A percentile compares a stretch with the other conserved stretches of the same genome.
Conservation (phyloP, 2,329 filamentous ascomycete species). For the Ophidiomyces ophidiicola region DNA sequence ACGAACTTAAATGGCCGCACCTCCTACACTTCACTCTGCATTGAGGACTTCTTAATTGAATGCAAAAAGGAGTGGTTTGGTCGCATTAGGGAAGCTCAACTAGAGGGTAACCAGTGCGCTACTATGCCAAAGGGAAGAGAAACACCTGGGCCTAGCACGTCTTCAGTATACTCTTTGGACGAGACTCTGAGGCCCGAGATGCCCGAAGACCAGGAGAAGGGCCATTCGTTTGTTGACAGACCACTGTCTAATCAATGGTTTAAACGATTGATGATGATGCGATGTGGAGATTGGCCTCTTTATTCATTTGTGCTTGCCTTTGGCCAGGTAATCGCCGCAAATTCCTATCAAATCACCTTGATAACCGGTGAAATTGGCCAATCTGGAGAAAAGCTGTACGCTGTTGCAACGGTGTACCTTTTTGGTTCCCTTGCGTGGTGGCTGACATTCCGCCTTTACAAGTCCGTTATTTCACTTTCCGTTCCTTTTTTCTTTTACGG, state of each 20-base stretch:
- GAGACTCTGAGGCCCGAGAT: slow-evolving; percentile 18
- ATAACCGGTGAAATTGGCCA: slow-evolving; percentile 52
- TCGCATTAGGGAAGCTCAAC: slow-evolving; percentile 46
- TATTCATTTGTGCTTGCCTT: slow-evolving; percentile 51
- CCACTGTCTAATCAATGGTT: slow-evolving; percentile 30
- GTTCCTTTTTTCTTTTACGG: slow-evolving; percentile 50
- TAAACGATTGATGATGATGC: slow-evolving; percentile 43
- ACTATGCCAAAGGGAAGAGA: not conserved
- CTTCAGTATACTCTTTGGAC: not conserved
- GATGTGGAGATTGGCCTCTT: slow-evolving; percentile 52
- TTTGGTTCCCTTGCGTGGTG: slow-evolving; percentile 50
- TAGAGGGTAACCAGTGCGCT: slow-evolving; percentile 31
- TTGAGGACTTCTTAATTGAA: slow-evolving; percentile 52
- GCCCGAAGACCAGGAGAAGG: slow-evolving; percentile 31
- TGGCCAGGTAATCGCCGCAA: slow-evolving; percentile 52
- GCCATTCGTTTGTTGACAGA: too few relatives aligned
- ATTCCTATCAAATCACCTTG: slow-evolving; percentile 57
- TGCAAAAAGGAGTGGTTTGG: slow-evolving; percentile 57
- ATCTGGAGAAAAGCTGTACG: slow-evolving; percentile 47
- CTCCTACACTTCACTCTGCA: slow-evolving; percentile 48
- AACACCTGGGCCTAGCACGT: not conserved
- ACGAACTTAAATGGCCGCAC: slow-evolving; percentile 44
- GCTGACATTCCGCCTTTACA: slow-evolving; percentile 47
- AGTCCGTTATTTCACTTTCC: slow-evolving; percentile 47
- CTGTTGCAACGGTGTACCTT: slow-evolving; percentile 48